Conservation (phyloP, 2,329 filamentous ascomycete species). For the Phoma sp. region DNA sequence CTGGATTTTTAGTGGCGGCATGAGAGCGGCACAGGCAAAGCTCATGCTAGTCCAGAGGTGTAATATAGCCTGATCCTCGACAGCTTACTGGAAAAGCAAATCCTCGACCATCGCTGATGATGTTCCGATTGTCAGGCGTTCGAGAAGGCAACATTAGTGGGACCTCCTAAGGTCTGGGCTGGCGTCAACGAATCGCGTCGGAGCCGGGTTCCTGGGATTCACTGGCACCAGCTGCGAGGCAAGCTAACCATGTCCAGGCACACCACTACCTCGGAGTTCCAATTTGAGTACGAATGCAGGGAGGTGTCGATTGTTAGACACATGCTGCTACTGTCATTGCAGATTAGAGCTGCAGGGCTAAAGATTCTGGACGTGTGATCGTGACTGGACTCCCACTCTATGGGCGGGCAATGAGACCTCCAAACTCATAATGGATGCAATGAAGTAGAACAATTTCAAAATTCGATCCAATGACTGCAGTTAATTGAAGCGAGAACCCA, state of each 20-base stretch:
- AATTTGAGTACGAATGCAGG: background rate
- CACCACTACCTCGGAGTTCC: background rate
- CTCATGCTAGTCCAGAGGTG: background rate
- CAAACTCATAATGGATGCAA: background rate
- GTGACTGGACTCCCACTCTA: no score
- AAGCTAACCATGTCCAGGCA: constrained; percentile 6
- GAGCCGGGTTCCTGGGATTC: background rate
- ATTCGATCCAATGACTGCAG: background rate
- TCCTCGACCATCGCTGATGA: background rate
- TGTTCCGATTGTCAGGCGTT: background rate
- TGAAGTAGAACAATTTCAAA: background rate
- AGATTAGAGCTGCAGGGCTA: no score
- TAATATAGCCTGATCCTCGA: background rate
- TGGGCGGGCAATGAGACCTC: no score
- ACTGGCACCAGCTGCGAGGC: background rate
- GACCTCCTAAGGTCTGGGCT: constrained; percentile 5
- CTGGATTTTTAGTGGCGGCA: no score
- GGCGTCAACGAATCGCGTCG: constrained; percentile 4
- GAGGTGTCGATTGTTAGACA: background rate
- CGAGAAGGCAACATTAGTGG: constrained; percentile 3
- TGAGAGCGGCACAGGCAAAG: background rate
- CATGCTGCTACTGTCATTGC: background rate
- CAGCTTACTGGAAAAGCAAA: constrained; percentile 8
- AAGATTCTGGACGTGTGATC: no score
- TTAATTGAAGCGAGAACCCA: background rate